phyloP scores from a whole-genome alignment of 495 filamentous ascomycete species.

The Acidiella bohemica region DNA sequence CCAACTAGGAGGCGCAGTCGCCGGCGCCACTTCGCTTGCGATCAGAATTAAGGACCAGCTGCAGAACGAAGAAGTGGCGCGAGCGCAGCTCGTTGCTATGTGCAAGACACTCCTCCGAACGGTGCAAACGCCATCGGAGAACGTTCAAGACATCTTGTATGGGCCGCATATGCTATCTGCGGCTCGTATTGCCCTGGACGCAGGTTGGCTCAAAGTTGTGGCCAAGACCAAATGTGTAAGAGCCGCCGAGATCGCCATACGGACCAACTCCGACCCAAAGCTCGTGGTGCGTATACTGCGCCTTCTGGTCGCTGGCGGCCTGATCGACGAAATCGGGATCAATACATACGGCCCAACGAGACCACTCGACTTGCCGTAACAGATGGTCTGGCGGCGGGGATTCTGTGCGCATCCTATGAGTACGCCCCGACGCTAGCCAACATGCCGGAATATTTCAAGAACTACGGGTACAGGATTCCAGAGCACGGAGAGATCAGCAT shows the following conservation, averaged over 20 bases:
- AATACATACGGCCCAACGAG: neutral
- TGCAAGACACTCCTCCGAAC: neutral
- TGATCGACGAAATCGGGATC: neutral
- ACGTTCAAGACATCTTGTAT: neutral
- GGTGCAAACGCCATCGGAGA: neutral
- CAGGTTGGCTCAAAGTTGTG: neutral
- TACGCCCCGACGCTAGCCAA: neutral
- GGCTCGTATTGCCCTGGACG: neutral
- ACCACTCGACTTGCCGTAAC: neutral
- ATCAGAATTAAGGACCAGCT: too few species aligned
- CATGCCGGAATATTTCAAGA: neutral
- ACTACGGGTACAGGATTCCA: neutral
- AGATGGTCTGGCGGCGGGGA: neutral
- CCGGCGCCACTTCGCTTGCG: too few species aligned
- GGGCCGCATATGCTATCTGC: neutral
- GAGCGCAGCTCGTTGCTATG: too few species aligned
- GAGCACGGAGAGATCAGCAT: neutral
- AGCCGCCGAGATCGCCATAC: neutral
- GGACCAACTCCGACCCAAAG: neutral
- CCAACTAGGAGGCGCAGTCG: too few species aligned
- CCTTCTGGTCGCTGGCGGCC: neutral
- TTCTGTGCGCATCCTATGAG: neutral
- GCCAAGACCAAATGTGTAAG: neutral
- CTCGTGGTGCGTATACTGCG: neutral
- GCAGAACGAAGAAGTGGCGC: too few species aligned